A percentile compares a stretch with the other conserved stretches of the same genome.
Conservation (phyloP, 1,284 basidiomycete genomes). For the Mycosarcoma mackinlayi region DNA sequence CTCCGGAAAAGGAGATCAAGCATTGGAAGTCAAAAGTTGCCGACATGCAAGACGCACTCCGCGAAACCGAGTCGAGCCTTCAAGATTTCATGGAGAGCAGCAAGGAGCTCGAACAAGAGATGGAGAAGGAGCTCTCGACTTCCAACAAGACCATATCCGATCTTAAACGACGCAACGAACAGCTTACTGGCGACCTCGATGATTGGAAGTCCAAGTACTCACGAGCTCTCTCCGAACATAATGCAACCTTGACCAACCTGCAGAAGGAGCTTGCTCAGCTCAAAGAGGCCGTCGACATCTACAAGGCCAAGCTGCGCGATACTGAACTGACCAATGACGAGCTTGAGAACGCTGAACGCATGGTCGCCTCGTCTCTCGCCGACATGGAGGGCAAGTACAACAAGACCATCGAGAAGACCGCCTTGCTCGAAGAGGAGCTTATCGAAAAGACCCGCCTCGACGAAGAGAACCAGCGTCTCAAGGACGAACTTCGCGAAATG, state of each 20-base stretch:
- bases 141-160: constrained; percentile 50
- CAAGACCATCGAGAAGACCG: constrained; percentile 92
- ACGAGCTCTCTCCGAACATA: constrained; percentile 60
- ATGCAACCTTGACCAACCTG: constrained; percentile 54
- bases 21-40: constrained; percentile 61
- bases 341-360: constrained; percentile 70
- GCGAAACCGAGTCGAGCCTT: constrained; percentile 57
- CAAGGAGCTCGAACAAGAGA: constrained; percentile 65
- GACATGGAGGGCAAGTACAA: constrained; percentile 93
- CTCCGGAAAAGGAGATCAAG: constrained; percentile 57
- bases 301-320: constrained; percentile 64
- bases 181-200: constrained; percentile 56
- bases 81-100: constrained; percentile 63
- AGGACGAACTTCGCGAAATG: constrained; percentile 90
- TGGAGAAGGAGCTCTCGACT: constrained; percentile 61
- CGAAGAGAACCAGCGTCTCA: constrained; percentile 89
- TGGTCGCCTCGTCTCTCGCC: constrained; percentile 87
- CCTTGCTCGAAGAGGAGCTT: constrained; percentile 95
- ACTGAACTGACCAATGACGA: constrained; percentile 68
- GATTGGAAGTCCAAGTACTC: constrained; percentile 67
- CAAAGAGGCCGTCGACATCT: constrained; percentile 60
- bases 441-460: constrained; percentile 88
- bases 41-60: constrained; percentile 60
- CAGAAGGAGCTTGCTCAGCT: constrained; percentile 56
- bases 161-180: constrained; percentile 54